Evolutionary conservation across 177 flowering plant species (phyloP), one percentile per base, ranked within the genome.

Genomic region (Vitis hybrid): DNA sequence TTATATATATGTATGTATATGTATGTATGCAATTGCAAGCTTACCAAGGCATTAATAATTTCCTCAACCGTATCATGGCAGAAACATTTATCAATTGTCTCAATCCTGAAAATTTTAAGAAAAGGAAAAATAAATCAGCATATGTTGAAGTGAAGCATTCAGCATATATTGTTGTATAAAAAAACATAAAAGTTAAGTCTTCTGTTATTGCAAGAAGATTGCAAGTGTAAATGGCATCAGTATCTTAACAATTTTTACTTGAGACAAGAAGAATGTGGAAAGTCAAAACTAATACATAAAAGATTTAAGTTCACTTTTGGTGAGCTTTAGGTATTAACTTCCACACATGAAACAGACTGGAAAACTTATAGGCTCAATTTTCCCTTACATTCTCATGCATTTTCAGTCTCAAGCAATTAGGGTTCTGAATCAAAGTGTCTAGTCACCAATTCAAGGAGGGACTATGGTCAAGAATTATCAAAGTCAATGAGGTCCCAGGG

Each of bases 11-110:
- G 8, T 35, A 35, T 35, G 7, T 35, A 35, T 35, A 35, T 35
- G 7, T 40, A 40, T 40, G 8, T 6, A 40, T 40, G 8, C 0
- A 40, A 40, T 40, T 40, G 46, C 46, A 71, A 70, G 58, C 89
- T 85, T 86, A 94, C 98, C 95, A 94, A 61, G 74, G 97, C 91
- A 69, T 85, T 89, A 65, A 92, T 73, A 66, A 94, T 94, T 79
- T 92, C 98, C 80, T 92, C 98, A 72, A 94, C 88, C 0, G 98
- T 87, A 60, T 94, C 98, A 67, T 80, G 87, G 82, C 94, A 52
- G 78, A 94, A 94, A 78, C 89, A 88, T 76, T 82, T 89, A 69
- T 94, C 97, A 67, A 92, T 87, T 52, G 65, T 75, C 30, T 88
- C 91, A 16, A 91, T 69, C 84, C 97, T 94, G 87, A 50, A 46